A percentile compares a stretch with the other conserved stretches of the same genome.
phyloP scores from a whole-genome alignment of 805 yeast genomes.

The Cyberlindnera americana region DNA sequence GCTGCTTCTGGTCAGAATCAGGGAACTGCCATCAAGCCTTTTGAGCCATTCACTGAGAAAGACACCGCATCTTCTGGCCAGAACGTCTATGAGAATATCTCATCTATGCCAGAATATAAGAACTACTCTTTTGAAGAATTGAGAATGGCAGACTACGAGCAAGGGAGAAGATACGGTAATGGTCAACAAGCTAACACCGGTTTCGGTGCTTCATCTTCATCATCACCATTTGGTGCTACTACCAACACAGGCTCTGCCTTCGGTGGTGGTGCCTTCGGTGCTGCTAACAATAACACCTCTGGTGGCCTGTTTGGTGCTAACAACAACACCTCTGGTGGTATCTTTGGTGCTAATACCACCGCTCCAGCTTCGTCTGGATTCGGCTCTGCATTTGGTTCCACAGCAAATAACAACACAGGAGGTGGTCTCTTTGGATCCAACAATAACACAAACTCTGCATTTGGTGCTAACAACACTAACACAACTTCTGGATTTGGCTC shows the following conservation, averaged over 20 bases:
- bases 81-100: constrained; percentile 66
- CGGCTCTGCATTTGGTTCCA: constrained; percentile 10
- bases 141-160: constrained; percentile 82
- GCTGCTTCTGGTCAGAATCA: constrained; percentile 37
- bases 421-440: constrained; percentile 35
- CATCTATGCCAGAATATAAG: constrained; percentile 88
- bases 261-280: constrained; percentile 35
- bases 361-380: constrained; percentile 3
- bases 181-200: constrained; percentile 30
- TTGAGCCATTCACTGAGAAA: constrained; percentile 65
- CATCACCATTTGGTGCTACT: constrained; percentile 36
- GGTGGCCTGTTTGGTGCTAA: constrained; percentile 12
- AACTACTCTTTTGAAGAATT: constrained; percentile 83
- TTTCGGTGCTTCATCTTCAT: constrained; percentile 31
- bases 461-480: constrained; percentile 30
- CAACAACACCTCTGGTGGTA: constrained; percentile 24
- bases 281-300: constrained; percentile 4
- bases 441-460: constrained; percentile 19
- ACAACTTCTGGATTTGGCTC: constrained; percentile 34
- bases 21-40: constrained; percentile 74
- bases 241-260: constrained; percentile 29
- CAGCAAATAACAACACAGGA: constrained; percentile 8
- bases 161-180: constrained; percentile 60
- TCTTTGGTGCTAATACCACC: constrained; percentile 6
- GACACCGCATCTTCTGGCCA: constrained; percentile 54